Percentiles rank a stretch among this genome's conserved stretches.
Evolutionary conservation across 495 filamentous ascomycete genomes (phyloP).

Genomic region (Talaromyces nanjingensis): DNA sequence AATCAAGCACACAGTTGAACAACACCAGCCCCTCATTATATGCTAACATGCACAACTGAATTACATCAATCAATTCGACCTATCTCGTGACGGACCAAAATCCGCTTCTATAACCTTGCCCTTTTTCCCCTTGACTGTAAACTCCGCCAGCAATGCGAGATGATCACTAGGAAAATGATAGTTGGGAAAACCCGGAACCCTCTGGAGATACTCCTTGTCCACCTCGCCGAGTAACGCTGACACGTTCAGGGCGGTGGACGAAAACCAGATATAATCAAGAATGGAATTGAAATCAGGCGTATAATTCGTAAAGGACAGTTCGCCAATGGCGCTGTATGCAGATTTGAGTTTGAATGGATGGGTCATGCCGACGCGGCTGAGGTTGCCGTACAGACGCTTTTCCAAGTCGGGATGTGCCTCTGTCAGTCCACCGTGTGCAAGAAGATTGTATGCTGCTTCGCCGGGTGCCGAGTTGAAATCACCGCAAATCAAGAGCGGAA

Average conservation of each 20-base stretch:
- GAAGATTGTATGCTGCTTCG: slow-evolving; percentile 81
- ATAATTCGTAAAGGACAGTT: slow-evolving; percentile 92
- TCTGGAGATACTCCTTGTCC: slow-evolving; percentile 80
- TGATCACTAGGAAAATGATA: slow-evolving; percentile 98
- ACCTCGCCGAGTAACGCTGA: slow-evolving; percentile 83
- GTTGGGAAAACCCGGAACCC: slow-evolving; percentile 92
- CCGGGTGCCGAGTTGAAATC: slow-evolving; percentile 89
- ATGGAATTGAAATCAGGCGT: slow-evolving; percentile 84
- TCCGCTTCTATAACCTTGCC: slow-evolving; percentile 63
- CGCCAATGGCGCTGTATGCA: slow-evolving; percentile 68
- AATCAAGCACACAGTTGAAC: slow-evolving; percentile 7
- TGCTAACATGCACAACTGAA: slow-evolving; percentile 14
- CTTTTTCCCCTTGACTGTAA: slow-evolving; percentile 85
- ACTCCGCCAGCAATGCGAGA: slow-evolving; percentile 85
- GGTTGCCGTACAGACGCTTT: slow-evolving; percentile 73
- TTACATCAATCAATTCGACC: slow-evolving; percentile 37
- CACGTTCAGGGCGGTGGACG: slow-evolving; percentile 82
- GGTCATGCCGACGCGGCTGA: slow-evolving; percentile 82
- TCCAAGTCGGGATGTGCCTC: slow-evolving; percentile 71
- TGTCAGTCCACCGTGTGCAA: slow-evolving; percentile 64
- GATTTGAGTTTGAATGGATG: slow-evolving; percentile 94
- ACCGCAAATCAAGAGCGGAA: slow-evolving; percentile 85
- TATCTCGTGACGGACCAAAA: slow-evolving; percentile 49
- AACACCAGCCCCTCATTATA: slow-evolving; percentile 11
- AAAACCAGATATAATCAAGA: slow-evolving; percentile 97